These are phyloP conservation scores for Pezicula rhizophila DNA, from an alignment of 2,329 filamentous ascomycete genomes.

Conservation along the genomic window DNA sequence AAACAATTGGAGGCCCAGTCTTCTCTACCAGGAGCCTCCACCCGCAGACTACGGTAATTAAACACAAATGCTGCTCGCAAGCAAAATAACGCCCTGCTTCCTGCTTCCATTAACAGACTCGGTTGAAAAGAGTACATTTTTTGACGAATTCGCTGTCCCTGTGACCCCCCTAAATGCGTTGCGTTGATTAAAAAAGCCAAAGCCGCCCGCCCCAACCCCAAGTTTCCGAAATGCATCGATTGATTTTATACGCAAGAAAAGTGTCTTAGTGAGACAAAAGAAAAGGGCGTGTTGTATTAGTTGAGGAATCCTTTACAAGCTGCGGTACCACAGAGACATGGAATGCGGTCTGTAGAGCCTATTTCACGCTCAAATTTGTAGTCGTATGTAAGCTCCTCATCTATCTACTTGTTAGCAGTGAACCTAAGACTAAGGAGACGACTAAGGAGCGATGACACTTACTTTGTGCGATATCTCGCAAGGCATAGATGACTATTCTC, in stretches of 20 bases:
- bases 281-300: slow-evolving; percentile 40
- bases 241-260: background rate
- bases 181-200: slow-evolving; percentile 8
- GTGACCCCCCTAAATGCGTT: slow-evolving; percentile 13
- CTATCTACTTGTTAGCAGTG: slow-evolving; percentile 40
- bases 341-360: slow-evolving; percentile 89
- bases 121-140: slow-evolving; percentile 28
- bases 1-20: no score
- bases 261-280: background rate
- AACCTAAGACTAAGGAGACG: background rate
- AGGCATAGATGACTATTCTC: slow-evolving; percentile 96
- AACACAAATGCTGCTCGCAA: no score
- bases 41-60: no score
- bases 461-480: slow-evolving; percentile 94
- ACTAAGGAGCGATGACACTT: slow-evolving; percentile 36
- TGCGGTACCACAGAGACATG: slow-evolving; percentile 91
- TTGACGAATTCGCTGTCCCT: slow-evolving; percentile 8
- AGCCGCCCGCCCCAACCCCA: slow-evolving; percentile 1
- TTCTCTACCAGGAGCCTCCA: no score
- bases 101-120: slow-evolving; percentile 12
- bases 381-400: slow-evolving; percentile 98
- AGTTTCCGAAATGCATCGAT: background rate
- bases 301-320: slow-evolving; percentile 99
- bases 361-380: slow-evolving; percentile 99
- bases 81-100: no score